These are phyloP conservation scores for Neurospora sp. DNA, from an alignment of 495 filamentous ascomycete genomes.

Conservation along the genomic window DNA sequence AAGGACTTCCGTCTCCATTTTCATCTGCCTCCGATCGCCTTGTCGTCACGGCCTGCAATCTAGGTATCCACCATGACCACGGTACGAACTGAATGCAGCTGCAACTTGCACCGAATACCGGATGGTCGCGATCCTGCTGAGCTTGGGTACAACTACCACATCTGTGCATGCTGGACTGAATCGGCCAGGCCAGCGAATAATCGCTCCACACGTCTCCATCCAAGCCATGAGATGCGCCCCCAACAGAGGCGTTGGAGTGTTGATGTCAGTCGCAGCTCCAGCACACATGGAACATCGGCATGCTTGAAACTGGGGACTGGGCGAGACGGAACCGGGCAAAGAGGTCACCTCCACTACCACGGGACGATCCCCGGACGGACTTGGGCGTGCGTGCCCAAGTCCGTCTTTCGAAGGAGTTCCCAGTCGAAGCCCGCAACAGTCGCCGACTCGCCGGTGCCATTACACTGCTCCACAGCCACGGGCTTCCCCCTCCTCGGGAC, in stretches of 20 bases:
- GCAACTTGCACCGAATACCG: neutral
- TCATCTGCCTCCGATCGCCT: neutral
- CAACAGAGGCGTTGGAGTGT: neutral
- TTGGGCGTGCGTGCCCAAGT: neutral
- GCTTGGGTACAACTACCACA: neutral
- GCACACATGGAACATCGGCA: neutral
- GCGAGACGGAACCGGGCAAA: neutral
- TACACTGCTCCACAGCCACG: neutral
- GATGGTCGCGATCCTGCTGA: neutral
- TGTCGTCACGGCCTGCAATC: neutral
- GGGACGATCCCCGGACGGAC: neutral
- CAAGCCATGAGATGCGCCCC: neutral
- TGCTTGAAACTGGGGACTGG: neutral
- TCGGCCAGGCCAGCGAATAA: constrained; percentile 11
- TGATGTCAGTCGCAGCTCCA: neutral
- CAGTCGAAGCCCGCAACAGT: neutral
- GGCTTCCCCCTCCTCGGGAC: neutral
- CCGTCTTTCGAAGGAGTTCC: neutral
- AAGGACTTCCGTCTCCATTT: neutral
- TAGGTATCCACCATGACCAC: neutral
- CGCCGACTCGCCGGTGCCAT: neutral
- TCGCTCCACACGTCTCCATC: constrained; percentile 16
- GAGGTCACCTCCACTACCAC: neutral
- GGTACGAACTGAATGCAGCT: neutral
- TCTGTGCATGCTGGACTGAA: neutral